Evolutionary conservation across 1,284 basidiomycete genomes (phyloP).

Genomic region (Mycena citricolor): DNA sequence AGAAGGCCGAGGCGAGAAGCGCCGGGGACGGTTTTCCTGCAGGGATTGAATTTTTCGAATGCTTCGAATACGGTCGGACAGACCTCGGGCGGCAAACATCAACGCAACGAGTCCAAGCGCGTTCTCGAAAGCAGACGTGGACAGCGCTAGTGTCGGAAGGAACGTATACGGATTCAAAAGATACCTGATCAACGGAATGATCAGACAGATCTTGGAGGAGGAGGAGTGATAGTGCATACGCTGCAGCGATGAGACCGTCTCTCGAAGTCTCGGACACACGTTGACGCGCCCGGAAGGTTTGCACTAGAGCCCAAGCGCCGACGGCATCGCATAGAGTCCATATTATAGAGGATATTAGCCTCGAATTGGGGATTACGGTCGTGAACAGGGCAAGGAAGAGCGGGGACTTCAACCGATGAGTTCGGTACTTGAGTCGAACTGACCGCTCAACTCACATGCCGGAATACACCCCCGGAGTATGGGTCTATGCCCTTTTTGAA

Average conservation of each 20-base stretch:
- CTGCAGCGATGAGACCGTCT: slow-evolving; percentile 57
- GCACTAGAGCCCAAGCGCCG: slow-evolving; percentile 65
- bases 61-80: slow-evolving; percentile 13
- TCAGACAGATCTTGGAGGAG: not conserved
- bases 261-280: slow-evolving; percentile 45
- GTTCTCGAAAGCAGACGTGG: slow-evolving; percentile 81
- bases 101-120: slow-evolving; percentile 65
- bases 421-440: slow-evolving; percentile 9
- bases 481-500: slow-evolving; percentile 74
- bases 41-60: not conserved
- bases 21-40: slow-evolving; percentile 56
- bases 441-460: slow-evolving; percentile 63
- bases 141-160: slow-evolving; percentile 75
- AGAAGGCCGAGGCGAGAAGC: slow-evolving; percentile 66
- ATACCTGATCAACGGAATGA: slow-evolving; percentile 52
- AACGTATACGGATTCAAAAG: slow-evolving; percentile 88
- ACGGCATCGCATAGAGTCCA: slow-evolving; percentile 74
- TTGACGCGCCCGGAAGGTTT: slow-evolving; percentile 65
- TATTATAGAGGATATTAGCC: slow-evolving; percentile 49
- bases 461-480: slow-evolving; percentile 81
- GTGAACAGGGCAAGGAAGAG: slow-evolving; percentile 78
- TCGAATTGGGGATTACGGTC: slow-evolving; percentile 57
- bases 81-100: slow-evolving; percentile 73
- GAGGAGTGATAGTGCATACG: slow-evolving; percentile 45
- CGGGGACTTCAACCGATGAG: slow-evolving; percentile 71